Evolutionary conservation across 176 grass and related monocot genomes (phyloP).

Genomic region (Phoenix roebelenii): DNA sequence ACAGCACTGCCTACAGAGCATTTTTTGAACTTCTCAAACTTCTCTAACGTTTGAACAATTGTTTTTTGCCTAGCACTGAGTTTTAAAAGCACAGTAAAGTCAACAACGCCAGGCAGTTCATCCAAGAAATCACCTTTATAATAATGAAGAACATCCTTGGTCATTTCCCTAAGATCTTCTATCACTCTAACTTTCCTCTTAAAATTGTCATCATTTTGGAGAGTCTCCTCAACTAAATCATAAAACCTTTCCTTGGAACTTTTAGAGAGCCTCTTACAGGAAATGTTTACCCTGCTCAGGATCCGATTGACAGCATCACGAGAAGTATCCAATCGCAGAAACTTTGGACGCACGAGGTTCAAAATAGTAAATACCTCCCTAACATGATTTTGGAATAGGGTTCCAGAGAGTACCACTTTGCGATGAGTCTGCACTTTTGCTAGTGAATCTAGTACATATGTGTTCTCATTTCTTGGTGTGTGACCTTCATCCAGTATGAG

Average conservation of each 20-base stretch:
- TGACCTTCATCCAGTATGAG: constrained; percentile 96
- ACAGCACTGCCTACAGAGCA: constrained; percentile 43
- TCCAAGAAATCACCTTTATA: constrained; percentile 93
- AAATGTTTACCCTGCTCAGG: constrained; percentile 68
- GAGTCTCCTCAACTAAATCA: constrained; percentile 54
- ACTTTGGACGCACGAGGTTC: constrained; percentile 88
- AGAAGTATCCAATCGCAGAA: constrained; percentile 58
- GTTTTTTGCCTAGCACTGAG: constrained; percentile 57
- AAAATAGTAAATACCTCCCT: constrained; percentile 81
- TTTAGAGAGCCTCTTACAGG: constrained; percentile 33
- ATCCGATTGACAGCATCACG: constrained; percentile 55
- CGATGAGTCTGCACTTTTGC: constrained; percentile 74
- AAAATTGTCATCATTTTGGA: constrained; percentile 53
- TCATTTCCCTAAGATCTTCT: constrained; percentile 79
- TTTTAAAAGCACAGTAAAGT: constrained; percentile 73
- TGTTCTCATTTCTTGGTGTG: constrained; percentile 82
- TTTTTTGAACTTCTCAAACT: constrained; percentile 78
- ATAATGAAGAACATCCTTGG: constrained; percentile 86
- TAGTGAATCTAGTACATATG: constrained; percentile 63
- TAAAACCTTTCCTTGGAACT: constrained; percentile 39
- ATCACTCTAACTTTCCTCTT: constrained; percentile 88
- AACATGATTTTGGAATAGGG: constrained; percentile 93
- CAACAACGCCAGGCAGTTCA: constrained; percentile 78
- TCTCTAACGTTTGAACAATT: constrained; percentile 28
- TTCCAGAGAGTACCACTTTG: constrained; percentile 95